These are phyloP conservation scores for Peterozyma xylosa DNA, from an alignment of 805 yeast genomes.

Conservation along the genomic window DNA sequence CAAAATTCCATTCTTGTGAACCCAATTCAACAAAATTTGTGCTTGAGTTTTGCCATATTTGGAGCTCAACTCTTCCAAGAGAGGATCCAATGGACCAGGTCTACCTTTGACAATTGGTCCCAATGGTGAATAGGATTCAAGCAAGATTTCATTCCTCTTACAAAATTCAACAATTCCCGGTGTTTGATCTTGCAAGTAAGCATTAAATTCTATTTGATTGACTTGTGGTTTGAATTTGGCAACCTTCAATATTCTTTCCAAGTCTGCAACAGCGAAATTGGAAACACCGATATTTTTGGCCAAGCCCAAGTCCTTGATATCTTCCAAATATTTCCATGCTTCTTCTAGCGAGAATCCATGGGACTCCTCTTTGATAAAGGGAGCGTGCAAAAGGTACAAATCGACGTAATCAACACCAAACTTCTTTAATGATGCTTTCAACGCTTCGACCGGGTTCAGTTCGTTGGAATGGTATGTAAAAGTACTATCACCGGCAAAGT, in stretches of 20 bases:
- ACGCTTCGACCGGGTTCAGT: slow-evolving; percentile 33
- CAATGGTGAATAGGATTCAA: slow-evolving; percentile 62
- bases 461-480: slow-evolving; percentile 23
- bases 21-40: slow-evolving; percentile 62
- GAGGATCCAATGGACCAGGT: slow-evolving; percentile 41
- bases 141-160: slow-evolving; percentile 34
- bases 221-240: slow-evolving; percentile 34
- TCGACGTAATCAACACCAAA: slow-evolving; percentile 44
- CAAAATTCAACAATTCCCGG: slow-evolving; percentile 43
- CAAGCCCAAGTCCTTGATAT: slow-evolving; percentile 41
- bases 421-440: slow-evolving; percentile 31
- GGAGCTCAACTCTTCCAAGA: slow-evolving; percentile 33
- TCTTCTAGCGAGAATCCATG: slow-evolving; percentile 41
- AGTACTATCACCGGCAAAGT: slow-evolving; percentile 31
- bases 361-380: slow-evolving; percentile 30
- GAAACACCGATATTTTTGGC: slow-evolving; percentile 56
- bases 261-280: slow-evolving; percentile 50
- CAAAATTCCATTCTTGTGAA: slow-evolving; percentile 22
- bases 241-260: slow-evolving; percentile 45
- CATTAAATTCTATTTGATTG: slow-evolving; percentile 44
- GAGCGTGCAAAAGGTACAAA: slow-evolving; percentile 47
- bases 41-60: slow-evolving; percentile 43
- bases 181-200: slow-evolving; percentile 39
- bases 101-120: slow-evolving; percentile 36
- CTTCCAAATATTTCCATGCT: slow-evolving; percentile 54